Percentiles rank a stretch among this genome's conserved stretches.
Evolutionary conservation across 2,329 filamentous ascomycete genomes (phyloP).

Genomic region (Ambrosiella cleistominuta): DNA sequence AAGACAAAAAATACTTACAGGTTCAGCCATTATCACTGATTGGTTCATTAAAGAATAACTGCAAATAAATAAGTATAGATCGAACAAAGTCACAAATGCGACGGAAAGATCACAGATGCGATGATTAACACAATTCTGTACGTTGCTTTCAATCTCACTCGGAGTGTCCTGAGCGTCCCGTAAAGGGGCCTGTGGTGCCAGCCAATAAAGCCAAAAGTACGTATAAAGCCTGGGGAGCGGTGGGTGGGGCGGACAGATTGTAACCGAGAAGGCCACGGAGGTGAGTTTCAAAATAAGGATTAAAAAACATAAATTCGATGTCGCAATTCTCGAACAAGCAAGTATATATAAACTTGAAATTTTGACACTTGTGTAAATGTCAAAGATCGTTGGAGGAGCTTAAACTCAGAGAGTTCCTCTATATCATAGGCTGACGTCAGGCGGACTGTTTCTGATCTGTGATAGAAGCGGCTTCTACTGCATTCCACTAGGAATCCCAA

Average conservation of each 20-base stretch:
- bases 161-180: background rate
- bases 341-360: background rate
- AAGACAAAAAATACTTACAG: background rate
- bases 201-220: background rate
- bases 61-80: background rate
- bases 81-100: background rate
- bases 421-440: no score
- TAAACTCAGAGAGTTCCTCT: background rate
- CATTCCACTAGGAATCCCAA: background rate
- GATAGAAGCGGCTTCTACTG: background rate
- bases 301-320: background rate
- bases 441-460: no score
- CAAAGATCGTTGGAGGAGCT: background rate
- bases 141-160: background rate
- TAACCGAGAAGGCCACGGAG: background rate
- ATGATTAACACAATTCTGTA: background rate
- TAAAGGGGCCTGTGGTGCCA: background rate
- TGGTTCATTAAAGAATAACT: no score
- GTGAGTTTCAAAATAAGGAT: background rate
- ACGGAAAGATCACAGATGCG: background rate
- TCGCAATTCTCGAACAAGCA: background rate
- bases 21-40: background rate
- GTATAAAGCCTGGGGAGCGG: background rate
- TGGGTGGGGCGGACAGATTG: background rate
- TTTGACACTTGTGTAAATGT: background rate